A percentile compares a stretch with the other conserved stretches of the same genome.
These are phyloP conservation scores for Aphanoascus verrucosus DNA, from an alignment of 2,329 filamentous ascomycete species.

Conservation along the genomic window DNA sequence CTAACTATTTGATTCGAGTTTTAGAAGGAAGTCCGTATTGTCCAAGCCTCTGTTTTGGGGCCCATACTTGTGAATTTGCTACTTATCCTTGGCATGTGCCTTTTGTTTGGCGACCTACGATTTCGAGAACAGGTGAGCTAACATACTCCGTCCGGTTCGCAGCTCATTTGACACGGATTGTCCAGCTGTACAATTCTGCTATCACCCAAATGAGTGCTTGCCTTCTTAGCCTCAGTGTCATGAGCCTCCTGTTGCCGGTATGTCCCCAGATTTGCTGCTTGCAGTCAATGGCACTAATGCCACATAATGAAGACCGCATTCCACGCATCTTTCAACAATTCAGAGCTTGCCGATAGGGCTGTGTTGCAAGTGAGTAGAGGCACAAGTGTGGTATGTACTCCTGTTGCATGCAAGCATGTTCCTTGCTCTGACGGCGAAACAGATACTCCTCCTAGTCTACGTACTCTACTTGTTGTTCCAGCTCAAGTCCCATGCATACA, in stretches of 20 bases:
- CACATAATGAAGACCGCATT: conserved; percentile 58
- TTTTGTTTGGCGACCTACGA: conserved; percentile 75
- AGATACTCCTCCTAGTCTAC: conserved; percentile 73
- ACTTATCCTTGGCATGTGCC: conserved; percentile 82
- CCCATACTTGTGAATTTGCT: conserved; percentile 85
- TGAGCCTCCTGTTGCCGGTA: conserved; percentile 67
- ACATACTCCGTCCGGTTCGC: background rate
- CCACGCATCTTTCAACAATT: conserved; percentile 68
- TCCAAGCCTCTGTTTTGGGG: conserved; percentile 85
- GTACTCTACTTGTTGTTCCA: conserved; percentile 80
- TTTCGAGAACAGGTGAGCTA: conserved; percentile 66
- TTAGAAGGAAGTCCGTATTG: conserved; percentile 66
- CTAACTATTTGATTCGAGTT: conserved; percentile 61
- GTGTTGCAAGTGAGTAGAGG: conserved; percentile 80
- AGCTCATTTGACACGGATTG: background rate
- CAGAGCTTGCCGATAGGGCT: conserved; percentile 51
- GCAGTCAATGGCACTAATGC: background rate
- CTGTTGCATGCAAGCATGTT: background rate
- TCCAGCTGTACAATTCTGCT: conserved; percentile 75
- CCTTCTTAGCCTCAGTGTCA: conserved; percentile 68
- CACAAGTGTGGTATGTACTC: conserved; percentile 62
- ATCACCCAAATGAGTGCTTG: conserved; percentile 84
- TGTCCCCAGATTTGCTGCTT: conserved; percentile 21
- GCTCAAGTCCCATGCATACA: conserved; percentile 67
- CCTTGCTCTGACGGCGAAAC: background rate